Conservation (phyloP, 2,329 filamentous ascomycete species). For the Leptosphaerulina australis region DNA sequence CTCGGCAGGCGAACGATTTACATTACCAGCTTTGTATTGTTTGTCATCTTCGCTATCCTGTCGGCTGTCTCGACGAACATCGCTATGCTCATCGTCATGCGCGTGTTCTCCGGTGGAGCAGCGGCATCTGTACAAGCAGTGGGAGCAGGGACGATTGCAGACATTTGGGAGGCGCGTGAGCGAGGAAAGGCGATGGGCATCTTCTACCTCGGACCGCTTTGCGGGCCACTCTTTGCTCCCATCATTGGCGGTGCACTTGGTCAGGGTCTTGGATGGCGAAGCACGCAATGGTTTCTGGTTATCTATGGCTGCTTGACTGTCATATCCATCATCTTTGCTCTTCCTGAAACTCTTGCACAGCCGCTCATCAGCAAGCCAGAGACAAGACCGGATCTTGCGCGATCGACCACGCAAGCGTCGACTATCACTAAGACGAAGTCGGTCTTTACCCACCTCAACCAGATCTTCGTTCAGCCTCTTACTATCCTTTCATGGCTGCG, state of each 20-base stretch:
- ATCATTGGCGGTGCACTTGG: conserved; percentile 48
- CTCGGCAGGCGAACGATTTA: conserved; percentile 47
- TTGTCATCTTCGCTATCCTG: conserved; percentile 42
- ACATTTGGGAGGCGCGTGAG: conserved; percentile 48
- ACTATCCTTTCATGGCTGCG: conserved; percentile 47
- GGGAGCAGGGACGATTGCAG: conserved; percentile 47
- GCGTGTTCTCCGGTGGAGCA: conserved; percentile 45
- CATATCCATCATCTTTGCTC: conserved; percentile 40
- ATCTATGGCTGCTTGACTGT: conserved; percentile 46
- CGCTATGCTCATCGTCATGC: conserved; percentile 47
- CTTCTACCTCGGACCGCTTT: conserved; percentile 49
- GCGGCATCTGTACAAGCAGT: conserved; percentile 49
- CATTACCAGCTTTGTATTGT: conserved; percentile 44
- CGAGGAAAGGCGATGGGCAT: conserved; percentile 48
- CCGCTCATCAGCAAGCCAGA: conserved; percentile 7
- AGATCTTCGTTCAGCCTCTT: conserved; percentile 50
- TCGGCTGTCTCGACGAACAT: conserved; percentile 46
- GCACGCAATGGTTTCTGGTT: conserved; percentile 50
- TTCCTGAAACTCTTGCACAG: conserved; percentile 45
- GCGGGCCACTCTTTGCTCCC: conserved; percentile 47
- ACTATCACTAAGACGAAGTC: conserved; percentile 43
- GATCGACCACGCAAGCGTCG: conserved; percentile 43
- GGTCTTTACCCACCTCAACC: conserved; percentile 34
- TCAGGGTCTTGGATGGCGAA: conserved; percentile 44
- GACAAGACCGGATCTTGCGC: conserved; percentile 27